These are phyloP conservation scores for Alternaria viburni DNA, from an alignment of 2,329 filamentous ascomycete species.

Conservation along the genomic window DNA sequence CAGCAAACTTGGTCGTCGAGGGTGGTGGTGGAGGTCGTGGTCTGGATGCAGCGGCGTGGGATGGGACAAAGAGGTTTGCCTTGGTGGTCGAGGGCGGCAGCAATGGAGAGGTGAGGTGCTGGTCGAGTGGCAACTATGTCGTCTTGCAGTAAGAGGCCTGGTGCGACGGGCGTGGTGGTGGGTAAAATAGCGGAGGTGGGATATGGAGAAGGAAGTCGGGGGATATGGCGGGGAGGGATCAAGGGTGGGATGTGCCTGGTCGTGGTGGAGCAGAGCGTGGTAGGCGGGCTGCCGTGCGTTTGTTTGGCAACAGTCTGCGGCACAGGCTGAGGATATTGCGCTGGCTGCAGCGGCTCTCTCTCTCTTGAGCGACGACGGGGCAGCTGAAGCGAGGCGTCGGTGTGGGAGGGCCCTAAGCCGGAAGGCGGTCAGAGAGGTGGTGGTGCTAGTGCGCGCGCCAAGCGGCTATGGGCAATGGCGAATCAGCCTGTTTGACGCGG, in stretches of 20 bases:
- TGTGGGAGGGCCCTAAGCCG: conserved; percentile 22
- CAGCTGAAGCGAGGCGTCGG: conserved; percentile 27
- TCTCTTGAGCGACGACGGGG: conserved; percentile 12
- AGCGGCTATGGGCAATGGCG: conserved; percentile 31
- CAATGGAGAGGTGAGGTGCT: conserved; percentile 8
- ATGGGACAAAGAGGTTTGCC: conserved; percentile 35
- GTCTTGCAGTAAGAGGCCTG: conserved; percentile 20
- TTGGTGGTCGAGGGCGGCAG: conserved; percentile 26
- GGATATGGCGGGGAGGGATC: conserved; percentile 40
- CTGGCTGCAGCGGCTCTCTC: conserved; percentile 22
- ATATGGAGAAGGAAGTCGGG: conserved; percentile 27
- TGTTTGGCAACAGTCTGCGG: conserved; percentile 9
- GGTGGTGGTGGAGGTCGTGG: not conserved
- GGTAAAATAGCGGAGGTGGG: conserved; percentile 32
- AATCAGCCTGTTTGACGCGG: conserved; percentile 30
- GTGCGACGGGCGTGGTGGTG: conserved; percentile 27
- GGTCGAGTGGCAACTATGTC: conserved; percentile 2
- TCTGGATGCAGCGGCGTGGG: conserved; percentile 15
- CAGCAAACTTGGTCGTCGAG: conserved; percentile 26
- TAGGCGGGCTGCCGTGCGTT: conserved; percentile 10
- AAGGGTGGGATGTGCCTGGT: conserved; percentile 29
- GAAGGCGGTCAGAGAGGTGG: conserved; percentile 40
- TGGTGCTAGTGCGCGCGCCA: conserved; percentile 29
- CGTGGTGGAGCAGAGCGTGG: conserved; percentile 10
- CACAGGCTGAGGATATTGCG: conserved; percentile 2